These are phyloP conservation scores for Penicillium robsamsonii DNA, from an alignment of 495 filamentous ascomycete species.

Conservation along the genomic window DNA sequence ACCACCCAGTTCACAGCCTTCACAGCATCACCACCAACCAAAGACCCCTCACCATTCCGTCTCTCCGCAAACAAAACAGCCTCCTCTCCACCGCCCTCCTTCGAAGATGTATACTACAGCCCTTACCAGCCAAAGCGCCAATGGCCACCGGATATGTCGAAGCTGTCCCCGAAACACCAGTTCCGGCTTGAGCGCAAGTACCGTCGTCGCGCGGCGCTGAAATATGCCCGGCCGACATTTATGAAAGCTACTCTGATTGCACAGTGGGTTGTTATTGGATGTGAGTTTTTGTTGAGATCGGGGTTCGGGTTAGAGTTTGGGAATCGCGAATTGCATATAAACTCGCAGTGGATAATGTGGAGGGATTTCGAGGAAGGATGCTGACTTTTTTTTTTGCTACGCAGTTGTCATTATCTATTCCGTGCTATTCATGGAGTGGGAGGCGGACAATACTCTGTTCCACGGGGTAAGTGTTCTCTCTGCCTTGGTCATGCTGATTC, in stretches of 20 bases:
- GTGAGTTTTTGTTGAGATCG: constrained; percentile 44
- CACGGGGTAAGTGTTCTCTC: constrained; percentile 40
- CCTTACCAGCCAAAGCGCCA: constrained; percentile 75
- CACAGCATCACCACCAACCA: constrained; percentile 13
- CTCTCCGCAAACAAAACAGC: constrained; percentile 30
- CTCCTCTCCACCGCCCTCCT: constrained; percentile 5
- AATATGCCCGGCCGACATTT: constrained; percentile 71
- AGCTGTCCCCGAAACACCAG: constrained; percentile 77
- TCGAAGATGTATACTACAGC: constrained; percentile 41
- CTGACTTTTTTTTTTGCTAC: constrained; percentile 13
- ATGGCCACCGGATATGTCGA: constrained; percentile 91
- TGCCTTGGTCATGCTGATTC: neutral
- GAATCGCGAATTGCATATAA: neutral
- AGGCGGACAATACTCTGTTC: constrained; percentile 59
- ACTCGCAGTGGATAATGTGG: neutral
- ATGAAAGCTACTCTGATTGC: constrained; percentile 66
- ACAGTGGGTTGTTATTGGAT: constrained; percentile 63
- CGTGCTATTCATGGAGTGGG: constrained; percentile 78
- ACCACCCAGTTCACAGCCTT: constrained; percentile 20
- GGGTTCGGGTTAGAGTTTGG: neutral
- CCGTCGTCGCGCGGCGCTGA: constrained; percentile 66
- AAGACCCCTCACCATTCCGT: constrained; percentile 39
- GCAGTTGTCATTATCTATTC: constrained; percentile 69
- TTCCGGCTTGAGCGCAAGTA: constrained; percentile 67
- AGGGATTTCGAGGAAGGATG: neutral